Conservation (phyloP, 495 filamentous ascomycete genomes). For the Haplographium delicatum region DNA sequence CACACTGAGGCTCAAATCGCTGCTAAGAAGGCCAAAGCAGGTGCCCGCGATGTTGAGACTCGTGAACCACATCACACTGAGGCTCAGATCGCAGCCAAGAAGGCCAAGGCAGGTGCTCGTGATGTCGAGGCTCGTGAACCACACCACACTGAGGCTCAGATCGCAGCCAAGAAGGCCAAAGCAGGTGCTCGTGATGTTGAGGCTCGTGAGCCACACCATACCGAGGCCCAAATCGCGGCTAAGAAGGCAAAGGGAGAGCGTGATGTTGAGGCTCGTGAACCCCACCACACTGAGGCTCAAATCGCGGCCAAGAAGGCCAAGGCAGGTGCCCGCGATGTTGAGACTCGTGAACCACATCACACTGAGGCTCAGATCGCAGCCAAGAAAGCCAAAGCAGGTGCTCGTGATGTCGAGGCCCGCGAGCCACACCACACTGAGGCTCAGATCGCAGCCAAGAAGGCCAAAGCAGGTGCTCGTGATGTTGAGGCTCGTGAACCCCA, state of each 20-base stretch:
- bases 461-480: slow-evolving; percentile 11
- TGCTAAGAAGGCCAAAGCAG: slow-evolving; percentile 11
- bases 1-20: slow-evolving; percentile 27
- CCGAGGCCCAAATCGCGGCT: slow-evolving; percentile 8
- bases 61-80: slow-evolving; percentile 24
- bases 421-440: slow-evolving; percentile 30
- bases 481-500: slow-evolving; percentile 16
- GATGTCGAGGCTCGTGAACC: slow-evolving; percentile 23
- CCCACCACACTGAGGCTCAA: slow-evolving; percentile 29
- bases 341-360: slow-evolving; percentile 19
- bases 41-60: slow-evolving; percentile 13
- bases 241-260: slow-evolving; percentile 12
- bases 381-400: slow-evolving; percentile 14
- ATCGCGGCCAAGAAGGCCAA: slow-evolving; percentile 16
- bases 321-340: slow-evolving; percentile 12
- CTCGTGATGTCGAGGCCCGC: slow-evolving; percentile 18
- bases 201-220: slow-evolving; percentile 29
- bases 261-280: slow-evolving; percentile 21
- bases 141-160: slow-evolving; percentile 29
- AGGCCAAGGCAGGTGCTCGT: slow-evolving; percentile 7
- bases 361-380: slow-evolving; percentile 10
- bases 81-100: slow-evolving; percentile 4
- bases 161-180: slow-evolving; percentile 15
- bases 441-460: slow-evolving; percentile 14
- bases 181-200: slow-evolving; percentile 14